Base-by-base conservation (phyloP, 2,329 filamentous ascomycete species). In the Neopestalotiopsis sp. region DNA sequence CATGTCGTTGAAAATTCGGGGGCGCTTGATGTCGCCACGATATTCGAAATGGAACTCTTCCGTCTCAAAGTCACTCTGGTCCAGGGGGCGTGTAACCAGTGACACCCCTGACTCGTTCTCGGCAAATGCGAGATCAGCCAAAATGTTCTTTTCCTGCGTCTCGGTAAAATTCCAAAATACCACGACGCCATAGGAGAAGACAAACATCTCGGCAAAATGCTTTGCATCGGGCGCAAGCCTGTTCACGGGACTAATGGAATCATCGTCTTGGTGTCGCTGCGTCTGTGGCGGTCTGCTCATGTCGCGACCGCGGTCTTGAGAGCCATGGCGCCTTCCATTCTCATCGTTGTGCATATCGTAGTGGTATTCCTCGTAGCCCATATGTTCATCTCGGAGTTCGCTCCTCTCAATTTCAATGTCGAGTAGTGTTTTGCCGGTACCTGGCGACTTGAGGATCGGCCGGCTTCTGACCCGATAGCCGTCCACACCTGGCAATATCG, bases 81-180 rank as follows among this genome's bases (percentile, higher is more conserved):
- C 90, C 28, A 97, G 85, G 0, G 95, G 94, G 42, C 94, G 88
- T 1, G 91, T 92, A 40, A 94, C 91, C 6, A 99, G 87, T 12
- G 92, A 89, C 20, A 82, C 78, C 63, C 88, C 86, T 20, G 87
- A 87, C 69, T 91, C 89, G 67, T 88, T 90, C 73, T 91, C 89
- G 12, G 93, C 93, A 81, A 99, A 98, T 1, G 94, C 96, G 67
- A 99, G 85, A 80, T 99, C 96, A 53, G 96, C 96, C 28, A 99
- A 88, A 61, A 98, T 94, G 75, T 98, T 95, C 81, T 97, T 98
- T 79, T 99, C 96, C 79, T 99, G 96, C 72, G 92, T 89, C 79
- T 97, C 95, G 12, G 94, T 95, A 75, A 99, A 98, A 79, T 99
- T 99, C 96, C 96, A 99, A 79, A 99, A 97, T 5, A 99, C 96